A percentile compares a stretch with the other conserved stretches of the same genome.
Conservation (phyloP, 192 early-diverging fungal genomes). For the Backusella liffmaniae region DNA sequence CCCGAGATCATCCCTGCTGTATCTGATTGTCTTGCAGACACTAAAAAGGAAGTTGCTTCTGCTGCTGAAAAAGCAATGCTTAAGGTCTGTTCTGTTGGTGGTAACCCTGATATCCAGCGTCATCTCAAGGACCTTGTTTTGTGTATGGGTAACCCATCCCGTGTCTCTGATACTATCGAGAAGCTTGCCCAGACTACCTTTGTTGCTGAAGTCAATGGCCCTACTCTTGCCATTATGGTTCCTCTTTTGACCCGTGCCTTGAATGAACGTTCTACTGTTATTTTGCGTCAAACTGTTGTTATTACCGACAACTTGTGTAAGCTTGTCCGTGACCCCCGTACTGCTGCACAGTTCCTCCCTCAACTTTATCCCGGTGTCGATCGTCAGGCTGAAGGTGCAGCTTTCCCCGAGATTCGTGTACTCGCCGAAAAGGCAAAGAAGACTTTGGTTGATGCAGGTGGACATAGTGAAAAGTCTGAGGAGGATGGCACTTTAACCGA, state of each 20-base stretch:
- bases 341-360: constrained; percentile 76
- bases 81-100: constrained; percentile 67
- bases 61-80: constrained; percentile 64
- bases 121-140: constrained; percentile 70
- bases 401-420: constrained; percentile 72
- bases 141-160: constrained; percentile 76
- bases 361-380: constrained; percentile 72
- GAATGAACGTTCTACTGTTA: constrained; percentile 60
- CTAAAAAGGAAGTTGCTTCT: constrained; percentile 64
- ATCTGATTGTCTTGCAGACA: constrained; percentile 71
- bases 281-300: constrained; percentile 70
- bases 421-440: constrained; percentile 61
- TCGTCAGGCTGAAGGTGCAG: constrained; percentile 66
- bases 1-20: constrained; percentile 69
- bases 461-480: constrained; percentile 42
- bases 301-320: constrained; percentile 88
- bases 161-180: constrained; percentile 71
- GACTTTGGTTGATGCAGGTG: constrained; percentile 67
- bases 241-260: constrained; percentile 70
- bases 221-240: constrained; percentile 77
- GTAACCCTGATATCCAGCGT: constrained; percentile 71
- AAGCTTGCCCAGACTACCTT: constrained; percentile 69
- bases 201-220: constrained; percentile 74
- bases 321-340: constrained; percentile 78
- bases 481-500: constrained; percentile 8